These are phyloP conservation scores for Pouteria campechiana DNA, from an alignment of 179 eudicot genomes.

Conservation along the genomic window DNA sequence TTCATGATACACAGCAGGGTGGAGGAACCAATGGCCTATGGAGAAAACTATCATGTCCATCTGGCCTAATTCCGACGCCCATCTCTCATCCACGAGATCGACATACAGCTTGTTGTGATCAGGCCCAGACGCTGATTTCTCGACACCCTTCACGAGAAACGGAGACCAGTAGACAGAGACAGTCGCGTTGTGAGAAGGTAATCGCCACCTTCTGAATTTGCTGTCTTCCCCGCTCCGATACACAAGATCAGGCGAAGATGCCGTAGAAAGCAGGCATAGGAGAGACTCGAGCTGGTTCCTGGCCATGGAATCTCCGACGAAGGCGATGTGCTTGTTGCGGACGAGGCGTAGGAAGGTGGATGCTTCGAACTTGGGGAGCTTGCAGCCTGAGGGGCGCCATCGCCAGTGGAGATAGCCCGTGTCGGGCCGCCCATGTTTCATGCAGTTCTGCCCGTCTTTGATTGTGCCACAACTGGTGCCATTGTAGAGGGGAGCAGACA, in stretches of 20 bases:
- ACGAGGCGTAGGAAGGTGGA: constrained; percentile 36
- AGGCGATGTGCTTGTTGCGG: constrained; percentile 62
- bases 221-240: constrained; percentile 56
- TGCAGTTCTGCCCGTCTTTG: constrained; percentile 69
- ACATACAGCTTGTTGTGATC: constrained; percentile 46
- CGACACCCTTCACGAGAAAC: constrained; percentile 75
- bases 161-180: constrained; percentile 90
- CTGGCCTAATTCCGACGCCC: constrained; percentile 55
- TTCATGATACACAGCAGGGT: constrained; percentile 53
- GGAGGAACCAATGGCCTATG: constrained; percentile 88
- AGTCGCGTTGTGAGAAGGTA: constrained; percentile 46
- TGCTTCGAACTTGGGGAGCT: constrained; percentile 68
- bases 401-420: constrained; percentile 52
- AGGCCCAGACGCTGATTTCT: constrained; percentile 32
- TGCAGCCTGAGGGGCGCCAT: constrained; percentile 57
- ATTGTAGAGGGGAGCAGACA: constrained; percentile 56
- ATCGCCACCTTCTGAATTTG: constrained; percentile 74
- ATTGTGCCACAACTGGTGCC: constrained; percentile 58
- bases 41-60: constrained; percentile 76
- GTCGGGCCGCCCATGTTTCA: constrained; percentile 73
- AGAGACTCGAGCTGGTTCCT: constrained; percentile 85
- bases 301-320: constrained; percentile 94
- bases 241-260: constrained; percentile 35
- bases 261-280: constrained; percentile 55
- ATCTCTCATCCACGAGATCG: constrained; percentile 56